Base-by-base conservation (phyloP, 2,329 filamentous ascomycete species). In the Colletotrichum eremochloae region DNA sequence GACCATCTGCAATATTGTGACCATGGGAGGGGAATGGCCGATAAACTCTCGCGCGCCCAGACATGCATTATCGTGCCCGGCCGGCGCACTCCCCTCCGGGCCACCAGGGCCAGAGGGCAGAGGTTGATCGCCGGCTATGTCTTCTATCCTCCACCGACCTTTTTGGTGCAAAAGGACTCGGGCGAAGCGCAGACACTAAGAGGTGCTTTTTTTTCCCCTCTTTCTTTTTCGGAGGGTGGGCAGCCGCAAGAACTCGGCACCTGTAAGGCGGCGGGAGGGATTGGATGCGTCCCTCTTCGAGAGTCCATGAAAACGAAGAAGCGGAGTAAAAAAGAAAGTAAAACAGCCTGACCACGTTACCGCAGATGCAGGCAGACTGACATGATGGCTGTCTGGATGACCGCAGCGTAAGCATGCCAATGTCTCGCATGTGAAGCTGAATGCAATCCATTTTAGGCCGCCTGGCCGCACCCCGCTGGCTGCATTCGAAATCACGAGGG, bases 341-440 rank as follows among this genome's bases (percentile, higher is more conserved):
- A 24, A 29, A 29, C 3, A 20, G 55, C n/a, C 36, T 24, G 55
- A 12, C 55, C 36, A 57, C 55, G n/a, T 24, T 57, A 56, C 53
- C 31, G 7, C 6, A 24, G 55, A 57, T n/a, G 55, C n/a, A 42
- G 55, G n/a, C 36, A 42, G 55, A 40, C n/a, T 29, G n/a, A 42
- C 55, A 40, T n/a, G 38, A 55, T 18, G 24, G 33, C 24, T 40
- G 50, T 46, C 36, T 44, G 9, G 15, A 33, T 42, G 38, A 55
- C 50, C 36, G 33, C 61, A 29, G 36, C 48, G n/a, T 20, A n/a
- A 55, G 36, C n/a, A 53, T 63, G 61, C 29, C 20, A 65, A 57
- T 72, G 69, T 72, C 69, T 72, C 66, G 69, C 69, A 72, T 69
- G 67, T 69, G 40, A 68, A 64, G 69, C 69, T 72, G 69, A 69